Percentiles rank a stretch among this genome's conserved stretches.
phyloP scores from a whole-genome alignment of 805 yeast species.

The Starmera amethionina region DNA sequence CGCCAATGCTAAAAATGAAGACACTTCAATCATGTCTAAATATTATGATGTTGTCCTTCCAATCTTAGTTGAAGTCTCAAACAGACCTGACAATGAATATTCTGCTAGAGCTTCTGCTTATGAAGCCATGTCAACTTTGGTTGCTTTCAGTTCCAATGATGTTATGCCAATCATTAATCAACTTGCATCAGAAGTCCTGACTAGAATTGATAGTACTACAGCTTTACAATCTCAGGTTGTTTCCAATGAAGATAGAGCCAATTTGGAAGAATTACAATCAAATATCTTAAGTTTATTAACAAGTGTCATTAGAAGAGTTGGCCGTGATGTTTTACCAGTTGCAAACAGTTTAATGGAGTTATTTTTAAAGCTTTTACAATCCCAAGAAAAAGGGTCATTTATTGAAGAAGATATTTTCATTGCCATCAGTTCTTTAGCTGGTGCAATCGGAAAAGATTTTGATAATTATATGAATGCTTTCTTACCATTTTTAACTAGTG shows the following conservation, averaged over 20 bases:
- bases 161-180: conserved; percentile 59
- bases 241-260: conserved; percentile 60
- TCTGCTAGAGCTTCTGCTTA: conserved; percentile 93
- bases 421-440: conserved; percentile 84
- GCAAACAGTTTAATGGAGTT: conserved; percentile 81
- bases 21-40: conserved; percentile 58
- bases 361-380: conserved; percentile 60
- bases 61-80: conserved; percentile 58
- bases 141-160: conserved; percentile 61
- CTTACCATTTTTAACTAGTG: conserved; percentile 71
- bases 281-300: conserved; percentile 28
- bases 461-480: conserved; percentile 71
- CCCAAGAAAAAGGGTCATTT: conserved; percentile 48
- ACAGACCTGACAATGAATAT: conserved; percentile 71
- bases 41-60: conserved; percentile 66
- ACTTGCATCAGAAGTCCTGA: conserved; percentile 66
- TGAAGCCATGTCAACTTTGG: conserved; percentile 82
- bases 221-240: conserved; percentile 47
- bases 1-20: conserved; percentile 35
- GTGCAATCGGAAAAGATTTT: conserved; percentile 65
- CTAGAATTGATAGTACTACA: conserved; percentile 64
- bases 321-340: conserved; percentile 50
- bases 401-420: conserved; percentile 93
- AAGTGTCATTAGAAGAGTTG: conserved; percentile 49
- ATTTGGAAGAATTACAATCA: conserved; percentile 82